Evolutionary conservation across 257 asterid species (phyloP), one percentile per base, ranked within the genome.

Genomic region (Echium plantagineum): DNA sequence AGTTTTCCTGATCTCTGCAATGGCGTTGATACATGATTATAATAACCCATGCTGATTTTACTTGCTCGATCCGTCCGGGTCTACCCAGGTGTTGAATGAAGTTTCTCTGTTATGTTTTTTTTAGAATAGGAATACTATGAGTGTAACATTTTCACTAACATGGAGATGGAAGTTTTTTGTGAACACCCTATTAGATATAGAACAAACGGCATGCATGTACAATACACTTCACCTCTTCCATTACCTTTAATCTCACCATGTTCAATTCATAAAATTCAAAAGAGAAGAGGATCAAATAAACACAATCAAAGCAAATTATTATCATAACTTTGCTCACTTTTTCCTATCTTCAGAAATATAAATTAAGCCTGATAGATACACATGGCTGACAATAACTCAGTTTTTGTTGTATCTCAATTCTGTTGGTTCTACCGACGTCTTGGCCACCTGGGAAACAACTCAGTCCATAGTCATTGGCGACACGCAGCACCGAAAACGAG

Each of bases 401-500:
- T 70, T 67, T 57, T 60, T 32, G 57, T 59, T 63, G 76, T 66
- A 66, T 75, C 65, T 65, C 68, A 59, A 61, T 71, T 74, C 69
- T 71, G 67, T 62, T 58, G 68, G 62, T 64, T 59, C 69, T 66
- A 62, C 66, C 47, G 64, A 42, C 51, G 32, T 57, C 46, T 51
- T 58, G 19, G 65, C 66, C 61, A n/a, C n/a, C n/a, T n/a, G n/a
- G n/a, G n/a, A n/a, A n/a, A n/a, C n/a, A n/a, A n/a, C n/a, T 81
- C 85, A 91, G 72, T 91, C 95, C 22, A 70, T 73, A 57, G 95
- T 88, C 90, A 83, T 91, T 0, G 98, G 96, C 38, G 76, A 89
- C 57, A 85, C 80, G 81, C 98, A 91, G 88, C 98, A 91, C 84
- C 98, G 81, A 85, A 91, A 91, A 66, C 96, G 98, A 28, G 98